These are phyloP conservation scores for Chlorella vulgaris DNA, from an alignment of 139 green algal genomes.

Conservation along the genomic window DNA sequence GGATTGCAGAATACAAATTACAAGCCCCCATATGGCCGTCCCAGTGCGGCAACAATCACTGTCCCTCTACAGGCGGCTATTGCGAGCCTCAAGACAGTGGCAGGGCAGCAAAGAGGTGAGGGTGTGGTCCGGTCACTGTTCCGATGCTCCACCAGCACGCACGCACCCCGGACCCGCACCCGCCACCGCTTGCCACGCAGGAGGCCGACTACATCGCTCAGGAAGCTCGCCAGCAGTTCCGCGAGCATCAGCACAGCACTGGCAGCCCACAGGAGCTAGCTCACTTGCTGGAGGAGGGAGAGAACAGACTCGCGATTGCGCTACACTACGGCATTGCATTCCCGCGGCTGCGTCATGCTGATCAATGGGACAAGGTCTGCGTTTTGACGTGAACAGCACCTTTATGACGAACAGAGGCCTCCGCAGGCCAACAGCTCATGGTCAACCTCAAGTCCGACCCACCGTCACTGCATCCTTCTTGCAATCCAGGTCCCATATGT, in stretches of 20 bases:
- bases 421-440: no score
- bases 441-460: no score
- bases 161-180: not conserved
- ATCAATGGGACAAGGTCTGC: constrained; percentile 21
- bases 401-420: no score
- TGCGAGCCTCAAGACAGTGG: not conserved
- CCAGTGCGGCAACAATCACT: not conserved
- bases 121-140: not conserved
- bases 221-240: constrained; percentile 24
- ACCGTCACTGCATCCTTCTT: no score
- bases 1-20: no score
- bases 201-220: constrained; percentile 20
- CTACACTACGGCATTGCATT: constrained; percentile 32
- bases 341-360: constrained; percentile 18
- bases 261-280: not conserved
- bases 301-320: constrained; percentile 19
- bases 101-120: not conserved
- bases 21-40: not conserved
- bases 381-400: not conserved
- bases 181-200: not conserved
- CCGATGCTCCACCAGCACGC: not conserved
- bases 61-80: not conserved
- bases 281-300: constrained; percentile 18
- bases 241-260: not conserved
- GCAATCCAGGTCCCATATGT: constrained; percentile 20